Conservation (phyloP, 129 eudicot species). For the Logfia minima region DNA sequence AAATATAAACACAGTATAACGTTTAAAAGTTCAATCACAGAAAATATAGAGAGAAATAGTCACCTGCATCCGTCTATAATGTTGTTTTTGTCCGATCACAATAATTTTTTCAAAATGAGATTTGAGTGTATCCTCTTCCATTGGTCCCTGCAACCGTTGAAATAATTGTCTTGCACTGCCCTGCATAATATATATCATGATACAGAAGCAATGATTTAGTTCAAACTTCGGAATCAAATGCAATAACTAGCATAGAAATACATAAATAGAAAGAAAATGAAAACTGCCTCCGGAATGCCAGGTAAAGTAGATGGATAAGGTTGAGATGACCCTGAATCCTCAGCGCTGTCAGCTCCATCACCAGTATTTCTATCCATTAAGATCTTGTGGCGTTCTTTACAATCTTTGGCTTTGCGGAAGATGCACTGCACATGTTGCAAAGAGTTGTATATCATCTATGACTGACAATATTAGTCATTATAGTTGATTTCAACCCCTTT, state of each 20-base stretch:
- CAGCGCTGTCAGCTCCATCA: conserved; percentile 94
- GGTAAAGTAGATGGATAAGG: conserved; percentile 93
- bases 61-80: conserved; percentile 63
- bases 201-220: conserved; percentile 12
- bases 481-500: background rate
- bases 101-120: conserved; percentile 85
- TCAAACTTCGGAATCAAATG: background rate
- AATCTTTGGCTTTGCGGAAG: conserved; percentile 80
- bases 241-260: background rate
- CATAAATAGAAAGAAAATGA: background rate
- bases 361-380: conserved; percentile 77
- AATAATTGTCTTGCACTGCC: conserved; percentile 95
- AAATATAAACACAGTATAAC: background rate
- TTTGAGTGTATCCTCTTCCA: conserved; percentile 87
- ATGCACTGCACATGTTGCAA: conserved; percentile 57
- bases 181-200: conserved; percentile 47
- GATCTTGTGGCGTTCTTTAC: conserved; percentile 74
- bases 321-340: conserved; percentile 91
- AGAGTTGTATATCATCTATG: background rate
- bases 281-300: conserved; percentile 85
- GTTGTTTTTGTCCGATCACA: conserved; percentile 61
- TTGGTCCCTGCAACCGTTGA: conserved; percentile 87
- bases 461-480: background rate
- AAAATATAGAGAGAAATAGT: background rate
- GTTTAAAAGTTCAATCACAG: background rate